phyloP scores from a whole-genome alignment of 2,329 filamentous ascomycete species.

The Chalaropsis thielavioides region DNA sequence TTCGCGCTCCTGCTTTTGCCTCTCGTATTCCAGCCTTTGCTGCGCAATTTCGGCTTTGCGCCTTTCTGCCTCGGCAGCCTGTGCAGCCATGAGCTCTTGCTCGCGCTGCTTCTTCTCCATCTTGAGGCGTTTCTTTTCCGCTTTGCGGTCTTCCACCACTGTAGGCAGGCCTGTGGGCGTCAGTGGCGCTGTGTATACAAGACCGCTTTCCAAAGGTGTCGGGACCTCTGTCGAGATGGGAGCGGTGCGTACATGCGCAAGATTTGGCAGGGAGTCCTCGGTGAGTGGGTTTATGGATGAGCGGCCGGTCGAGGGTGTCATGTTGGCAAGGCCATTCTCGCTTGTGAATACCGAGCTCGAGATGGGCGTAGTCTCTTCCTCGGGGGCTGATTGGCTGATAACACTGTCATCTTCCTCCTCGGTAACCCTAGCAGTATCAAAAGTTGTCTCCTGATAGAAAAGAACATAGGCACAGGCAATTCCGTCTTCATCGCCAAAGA shows the following conservation, averaged over 20 bases:
- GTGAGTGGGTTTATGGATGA: constrained; percentile 2
- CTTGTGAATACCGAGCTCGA: background rate
- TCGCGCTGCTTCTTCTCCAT: constrained; percentile 28
- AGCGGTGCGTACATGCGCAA: constrained; percentile 54
- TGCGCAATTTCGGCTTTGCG: constrained; percentile 44
- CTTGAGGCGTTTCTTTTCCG: constrained; percentile 26
- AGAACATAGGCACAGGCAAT: constrained; percentile 92
- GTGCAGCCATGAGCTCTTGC: constrained; percentile 42
- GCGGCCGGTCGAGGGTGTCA: constrained; percentile 24
- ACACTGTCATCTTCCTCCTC: constrained; percentile 23
- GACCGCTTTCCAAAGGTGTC: background rate
- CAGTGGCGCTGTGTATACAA: background rate
- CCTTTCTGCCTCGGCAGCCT: constrained; percentile 38
- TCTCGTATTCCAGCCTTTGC: constrained; percentile 2
- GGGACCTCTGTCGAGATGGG: constrained; percentile 26
- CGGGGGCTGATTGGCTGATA: background rate
- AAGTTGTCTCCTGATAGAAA: constrained; percentile 86
- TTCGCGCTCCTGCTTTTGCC: constrained; percentile 33
- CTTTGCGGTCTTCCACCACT: constrained; percentile 27
- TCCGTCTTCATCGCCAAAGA: constrained; percentile 85
- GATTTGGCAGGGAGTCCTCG: constrained; percentile 37
- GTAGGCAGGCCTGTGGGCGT: constrained; percentile 1
- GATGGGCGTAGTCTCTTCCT: background rate
- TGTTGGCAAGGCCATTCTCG: constrained; percentile 6
- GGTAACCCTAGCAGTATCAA: constrained; percentile 33